Base-by-base conservation (phyloP, 2,329 filamentous ascomycete genomes). In the Xylariaceae sp. region DNA sequence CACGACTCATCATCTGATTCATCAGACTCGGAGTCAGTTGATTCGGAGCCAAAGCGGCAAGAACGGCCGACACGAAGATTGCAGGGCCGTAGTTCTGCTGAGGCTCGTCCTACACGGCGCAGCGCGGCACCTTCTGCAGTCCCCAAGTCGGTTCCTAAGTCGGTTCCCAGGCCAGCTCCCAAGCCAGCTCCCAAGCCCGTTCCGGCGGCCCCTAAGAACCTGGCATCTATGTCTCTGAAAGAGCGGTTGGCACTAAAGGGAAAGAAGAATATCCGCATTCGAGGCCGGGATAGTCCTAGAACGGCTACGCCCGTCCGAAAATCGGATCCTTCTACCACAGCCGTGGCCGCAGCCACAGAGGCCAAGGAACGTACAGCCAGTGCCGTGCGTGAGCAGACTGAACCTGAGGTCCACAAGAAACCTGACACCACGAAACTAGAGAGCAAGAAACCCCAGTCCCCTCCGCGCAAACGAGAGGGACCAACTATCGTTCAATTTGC, bases 211-310 rank as follows among this genome's bases (percentile, higher is more conserved):
- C 6, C 60, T 8, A 67, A 66, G 49, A 64, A 67, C 51, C 67
- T 67, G 9, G 70, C 73, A 9, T 76, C 80, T 52, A 74, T 85
- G 73, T 84, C 82, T 4, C 79, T 85, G 78, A 77, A 78, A 44
- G 82, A 85, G 65, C 77, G 81, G n/a, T 79, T 83, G 76, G 80
- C 77, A 39, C 72, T 82, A 1, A 76, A 73, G 55, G 82, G 82
- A 9, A 83, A 77, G 68, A 78, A 76, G 68, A 79, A 76, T 55
- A 77, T 85, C 63, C 82, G 77, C 70, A 83, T 84, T 50, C 72
- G 74, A 18, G 62, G 66, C 15, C 58, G 61, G 51, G 10, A 47
- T 47, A 56, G 59, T 4, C 57, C 56, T 11, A 52, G 53, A 48
- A 55, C 53, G 34, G 13, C 47, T 37, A 58, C 62, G 8, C 3